A percentile compares a stretch with the other conserved stretches of the same genome.
Evolutionary conservation across 345 rosid species (phyloP).

Genomic region (Capsella bursapastoris): DNA sequence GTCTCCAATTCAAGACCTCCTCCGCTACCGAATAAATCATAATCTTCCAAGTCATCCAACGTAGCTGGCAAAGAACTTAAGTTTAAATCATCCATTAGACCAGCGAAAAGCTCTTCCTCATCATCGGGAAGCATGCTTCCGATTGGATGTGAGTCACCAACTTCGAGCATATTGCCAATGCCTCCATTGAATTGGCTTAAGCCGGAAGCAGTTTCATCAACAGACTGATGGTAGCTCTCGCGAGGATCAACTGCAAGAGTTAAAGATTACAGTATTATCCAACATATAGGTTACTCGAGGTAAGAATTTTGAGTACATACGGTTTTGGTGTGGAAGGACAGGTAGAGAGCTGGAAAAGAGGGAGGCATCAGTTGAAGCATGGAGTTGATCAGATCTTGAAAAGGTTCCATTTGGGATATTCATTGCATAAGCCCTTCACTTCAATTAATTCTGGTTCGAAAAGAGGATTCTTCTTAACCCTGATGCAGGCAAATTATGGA

Average conservation of each 20-base stretch:
- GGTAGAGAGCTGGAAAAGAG: conserved; percentile 78
- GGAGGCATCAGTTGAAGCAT: conserved; percentile 57
- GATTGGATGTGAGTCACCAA: conserved; percentile 44
- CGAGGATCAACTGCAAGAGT: conserved; percentile 53
- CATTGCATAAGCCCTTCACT: conserved; percentile 39
- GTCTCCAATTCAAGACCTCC: conserved; percentile 79
- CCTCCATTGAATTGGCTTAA: conserved; percentile 41
- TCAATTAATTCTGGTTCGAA: conserved; percentile 24
- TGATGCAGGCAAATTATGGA: conserved; percentile 15
- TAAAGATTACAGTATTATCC: conserved; percentile 4
- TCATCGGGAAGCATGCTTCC: conserved; percentile 69
- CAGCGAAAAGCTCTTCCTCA: conserved; percentile 70
- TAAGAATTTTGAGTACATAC: conserved; percentile 45
- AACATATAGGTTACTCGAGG: not conserved
- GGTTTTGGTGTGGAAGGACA: conserved; percentile 60
- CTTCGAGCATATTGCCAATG: conserved; percentile 45
- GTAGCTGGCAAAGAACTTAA: conserved; percentile 56
- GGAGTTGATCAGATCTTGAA: conserved; percentile 45
- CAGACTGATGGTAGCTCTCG: conserved; percentile 41
- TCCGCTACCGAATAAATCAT: conserved; percentile 70
- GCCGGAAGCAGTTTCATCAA: conserved; percentile 49
- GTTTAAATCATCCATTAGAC: conserved; percentile 73
- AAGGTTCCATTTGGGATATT: conserved; percentile 46
- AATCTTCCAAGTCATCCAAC: conserved; percentile 72
- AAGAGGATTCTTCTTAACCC: not conserved